phyloP scores from a whole-genome alignment of 176 grass and related monocot species.

The Elymus sibiricus region DNA sequence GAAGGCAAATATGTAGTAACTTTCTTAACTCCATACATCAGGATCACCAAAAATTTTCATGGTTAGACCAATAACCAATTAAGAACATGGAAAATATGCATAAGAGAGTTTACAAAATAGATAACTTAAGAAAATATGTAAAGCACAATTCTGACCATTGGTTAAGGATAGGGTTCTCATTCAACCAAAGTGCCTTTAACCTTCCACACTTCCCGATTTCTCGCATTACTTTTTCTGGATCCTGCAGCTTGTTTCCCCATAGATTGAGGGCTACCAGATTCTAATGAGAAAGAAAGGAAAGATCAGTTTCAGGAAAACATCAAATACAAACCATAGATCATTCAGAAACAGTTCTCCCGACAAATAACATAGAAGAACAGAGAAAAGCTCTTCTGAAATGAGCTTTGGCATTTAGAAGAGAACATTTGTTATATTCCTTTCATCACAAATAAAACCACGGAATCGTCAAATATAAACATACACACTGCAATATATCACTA shows the following conservation, averaged over 20 bases:
- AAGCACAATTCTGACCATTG: slow-evolving; percentile 29
- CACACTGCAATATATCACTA: not conserved
- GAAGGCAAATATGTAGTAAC: not conserved
- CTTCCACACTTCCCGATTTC: slow-evolving; percentile 70
- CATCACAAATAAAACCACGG: not conserved
- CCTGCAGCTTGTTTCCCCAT: slow-evolving; percentile 84
- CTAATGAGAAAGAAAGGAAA: slow-evolving; percentile 39
- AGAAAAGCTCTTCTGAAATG: not conserved
- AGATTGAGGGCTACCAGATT: slow-evolving; percentile 89
- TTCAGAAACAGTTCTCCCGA: not conserved
- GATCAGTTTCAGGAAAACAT: slow-evolving; percentile 22
- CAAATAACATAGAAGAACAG: not conserved
- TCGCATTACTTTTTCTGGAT: slow-evolving; percentile 56
- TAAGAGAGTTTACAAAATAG: not conserved
- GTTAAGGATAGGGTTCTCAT: slow-evolving; percentile 72
- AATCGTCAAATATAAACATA: not conserved
- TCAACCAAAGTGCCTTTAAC: slow-evolving; percentile 89
- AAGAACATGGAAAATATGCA: slow-evolving; percentile 18
- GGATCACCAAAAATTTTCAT: not conserved
- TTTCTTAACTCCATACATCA: not conserved
- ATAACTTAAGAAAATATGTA: slow-evolving; percentile 1
- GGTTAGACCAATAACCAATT: not conserved
- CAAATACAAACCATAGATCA: not conserved
- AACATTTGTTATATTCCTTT: not conserved
- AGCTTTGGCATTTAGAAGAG: not conserved